phyloP scores from a whole-genome alignment of 768 basidiomycete species.

The Mycena vulgaris region DNA sequence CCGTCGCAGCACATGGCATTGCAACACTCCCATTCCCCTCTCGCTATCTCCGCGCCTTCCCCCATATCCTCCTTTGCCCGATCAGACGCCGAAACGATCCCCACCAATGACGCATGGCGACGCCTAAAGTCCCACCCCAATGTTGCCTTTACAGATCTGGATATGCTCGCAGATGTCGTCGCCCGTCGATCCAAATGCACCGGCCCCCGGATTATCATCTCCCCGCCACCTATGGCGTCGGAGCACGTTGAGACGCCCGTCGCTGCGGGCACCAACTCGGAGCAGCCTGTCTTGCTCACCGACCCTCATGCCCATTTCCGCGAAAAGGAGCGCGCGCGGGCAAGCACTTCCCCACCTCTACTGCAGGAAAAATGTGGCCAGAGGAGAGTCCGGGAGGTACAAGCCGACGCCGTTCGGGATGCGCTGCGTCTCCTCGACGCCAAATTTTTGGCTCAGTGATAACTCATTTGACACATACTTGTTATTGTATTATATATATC shows the following conservation, averaged over 20 bases:
- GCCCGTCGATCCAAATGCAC: constrained; percentile 85
- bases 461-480: too few species aligned
- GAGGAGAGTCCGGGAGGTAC: constrained; percentile 75
- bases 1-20: constrained; percentile 19
- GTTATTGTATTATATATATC: constrained; percentile 8
- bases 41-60: constrained; percentile 37
- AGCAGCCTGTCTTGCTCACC: constrained; percentile 61
- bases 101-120: constrained; percentile 88
- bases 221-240: constrained; percentile 60
- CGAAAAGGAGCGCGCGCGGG: constrained; percentile 57
- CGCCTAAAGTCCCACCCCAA: constrained; percentile 92
- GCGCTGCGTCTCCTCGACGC: constrained; percentile 83
- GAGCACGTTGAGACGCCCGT: constrained; percentile 38
- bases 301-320: constrained; percentile 70
- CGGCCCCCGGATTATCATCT: constrained; percentile 76
- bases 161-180: constrained; percentile 90
- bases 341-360: constrained; percentile 60
- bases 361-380: constrained; percentile 79
- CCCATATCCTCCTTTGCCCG: constrained; percentile 32
- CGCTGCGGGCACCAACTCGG: constrained; percentile 41
- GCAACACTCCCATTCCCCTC: constrained; percentile 29
- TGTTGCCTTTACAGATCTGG: constrained; percentile 86
- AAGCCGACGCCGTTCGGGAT: constrained; percentile 80
- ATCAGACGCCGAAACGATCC: constrained; percentile 68
- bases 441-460: constrained; percentile 54